Conservation (phyloP, 768 basidiomycete species). For the Lyophyllum decastes region DNA sequence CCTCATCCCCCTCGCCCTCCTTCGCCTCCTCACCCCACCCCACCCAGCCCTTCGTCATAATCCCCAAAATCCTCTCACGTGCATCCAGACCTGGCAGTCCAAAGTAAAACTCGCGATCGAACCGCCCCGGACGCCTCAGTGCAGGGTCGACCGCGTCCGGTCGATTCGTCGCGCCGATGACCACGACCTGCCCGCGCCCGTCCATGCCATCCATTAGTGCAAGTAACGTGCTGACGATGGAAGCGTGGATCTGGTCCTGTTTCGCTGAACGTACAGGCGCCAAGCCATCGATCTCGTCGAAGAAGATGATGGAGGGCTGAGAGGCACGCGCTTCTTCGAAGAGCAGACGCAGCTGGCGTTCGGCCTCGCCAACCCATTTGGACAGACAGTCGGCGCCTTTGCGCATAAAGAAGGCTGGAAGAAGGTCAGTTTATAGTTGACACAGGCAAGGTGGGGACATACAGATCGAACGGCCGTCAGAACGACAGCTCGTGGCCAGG, state of each 20-base stretch:
- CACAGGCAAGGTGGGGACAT: constrained; percentile 30
- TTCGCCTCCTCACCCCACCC: constrained; percentile 61
- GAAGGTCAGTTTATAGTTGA: background rate
- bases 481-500: constrained; percentile 88
- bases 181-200: constrained; percentile 93
- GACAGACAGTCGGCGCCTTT: constrained; percentile 98
- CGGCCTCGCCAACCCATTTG: constrained; percentile 99
- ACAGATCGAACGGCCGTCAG: constrained; percentile 88
- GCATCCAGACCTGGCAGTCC: constrained; percentile 85
- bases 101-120: constrained; percentile 98
- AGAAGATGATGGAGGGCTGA: constrained; percentile 98
- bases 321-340: constrained; percentile 94
- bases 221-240: constrained; percentile 92
- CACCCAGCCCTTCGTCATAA: constrained; percentile 90
- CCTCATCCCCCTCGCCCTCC: constrained; percentile 28
- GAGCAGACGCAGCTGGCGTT: constrained; percentile 89
- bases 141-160: constrained; percentile 99
- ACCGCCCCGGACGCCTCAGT: constrained; percentile 88
- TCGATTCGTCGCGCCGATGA: constrained; percentile 97
- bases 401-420: constrained; percentile 96
- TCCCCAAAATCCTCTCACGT: constrained; percentile 82
- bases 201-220: constrained; percentile 99
- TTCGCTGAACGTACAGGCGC: constrained; percentile 98
- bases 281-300: constrained; percentile 98
- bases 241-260: constrained; percentile 98